phyloP scores from a whole-genome alignment of 331 rosid genomes.

The Pyrus hybrid region DNA sequence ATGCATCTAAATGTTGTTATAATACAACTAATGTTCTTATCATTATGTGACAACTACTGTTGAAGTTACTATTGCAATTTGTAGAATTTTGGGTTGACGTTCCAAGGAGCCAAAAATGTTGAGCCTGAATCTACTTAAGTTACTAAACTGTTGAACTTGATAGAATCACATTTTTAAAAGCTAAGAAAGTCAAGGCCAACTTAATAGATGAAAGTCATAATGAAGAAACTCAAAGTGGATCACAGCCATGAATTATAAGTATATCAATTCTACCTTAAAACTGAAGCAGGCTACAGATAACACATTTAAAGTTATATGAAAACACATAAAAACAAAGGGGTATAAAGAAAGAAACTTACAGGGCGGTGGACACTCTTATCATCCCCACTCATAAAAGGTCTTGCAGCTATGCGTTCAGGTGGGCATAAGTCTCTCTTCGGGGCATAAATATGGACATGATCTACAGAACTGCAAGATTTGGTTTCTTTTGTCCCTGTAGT shows the following conservation, averaged over 20 bases:
- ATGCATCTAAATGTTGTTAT: neutral
- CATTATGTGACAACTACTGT: neutral
- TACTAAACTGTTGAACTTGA: neutral
- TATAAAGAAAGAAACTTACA: constrained; percentile 50
- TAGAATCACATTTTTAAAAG: neutral
- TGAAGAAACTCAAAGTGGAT: neutral
- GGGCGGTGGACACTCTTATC: constrained; percentile 52
- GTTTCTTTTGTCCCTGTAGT: constrained; percentile 52
- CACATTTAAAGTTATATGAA: neutral
- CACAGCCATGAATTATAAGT: neutral
- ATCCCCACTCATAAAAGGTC: constrained; percentile 56
- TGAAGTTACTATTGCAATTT: neutral
- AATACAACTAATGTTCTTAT: neutral
- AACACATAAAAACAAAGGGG: neutral
- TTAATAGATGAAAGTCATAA: constrained; percentile 1
- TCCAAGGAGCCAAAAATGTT: neutral
- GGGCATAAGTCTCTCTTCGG: constrained; percentile 50
- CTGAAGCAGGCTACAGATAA: neutral
- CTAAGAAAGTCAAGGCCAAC: neutral
- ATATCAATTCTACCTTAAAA: neutral
- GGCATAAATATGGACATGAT: constrained; percentile 49
- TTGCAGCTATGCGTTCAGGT: constrained; percentile 54
- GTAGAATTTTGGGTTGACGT: neutral
- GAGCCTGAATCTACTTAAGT: neutral
- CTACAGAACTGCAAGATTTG: constrained; percentile 51